Conservation (phyloP, 768 basidiomycete species). For the Hypholoma fasciculare region DNA sequence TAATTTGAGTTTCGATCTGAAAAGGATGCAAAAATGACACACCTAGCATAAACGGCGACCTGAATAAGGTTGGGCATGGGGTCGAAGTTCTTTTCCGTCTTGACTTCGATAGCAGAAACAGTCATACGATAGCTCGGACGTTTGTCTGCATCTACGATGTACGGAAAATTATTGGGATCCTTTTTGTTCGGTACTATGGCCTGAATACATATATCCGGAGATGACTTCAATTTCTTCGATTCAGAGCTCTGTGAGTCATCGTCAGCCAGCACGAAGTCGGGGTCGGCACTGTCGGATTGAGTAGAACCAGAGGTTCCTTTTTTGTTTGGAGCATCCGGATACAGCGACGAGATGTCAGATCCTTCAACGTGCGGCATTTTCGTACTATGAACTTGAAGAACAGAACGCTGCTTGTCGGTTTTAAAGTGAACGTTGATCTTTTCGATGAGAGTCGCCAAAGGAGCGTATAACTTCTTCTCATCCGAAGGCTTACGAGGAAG, state of each 20-base stretch:
- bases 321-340: too few relatives aligned
- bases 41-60: constrained; percentile 14
- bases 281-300: background rate
- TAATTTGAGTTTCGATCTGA: too few relatives aligned
- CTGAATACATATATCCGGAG: constrained; percentile 1
- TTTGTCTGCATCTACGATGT: too few relatives aligned
- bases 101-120: background rate
- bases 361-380: too few relatives aligned
- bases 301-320: background rate
- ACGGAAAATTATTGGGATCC: background rate
- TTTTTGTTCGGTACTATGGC: background rate
- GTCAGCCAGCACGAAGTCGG: background rate
- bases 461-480: background rate
- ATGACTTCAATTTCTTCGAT: background rate
- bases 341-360: too few relatives aligned
- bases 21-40: too few relatives aligned
- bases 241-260: background rate
- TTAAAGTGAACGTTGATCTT: background rate
- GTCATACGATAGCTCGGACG: background rate
- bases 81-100: background rate
- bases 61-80: background rate
- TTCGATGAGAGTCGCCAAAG: background rate
- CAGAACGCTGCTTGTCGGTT: background rate
- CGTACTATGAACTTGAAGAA: background rate
- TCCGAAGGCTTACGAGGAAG: background rate